Conservation (phyloP, 805 yeast genomes). For the Ogataea angusta region DNA sequence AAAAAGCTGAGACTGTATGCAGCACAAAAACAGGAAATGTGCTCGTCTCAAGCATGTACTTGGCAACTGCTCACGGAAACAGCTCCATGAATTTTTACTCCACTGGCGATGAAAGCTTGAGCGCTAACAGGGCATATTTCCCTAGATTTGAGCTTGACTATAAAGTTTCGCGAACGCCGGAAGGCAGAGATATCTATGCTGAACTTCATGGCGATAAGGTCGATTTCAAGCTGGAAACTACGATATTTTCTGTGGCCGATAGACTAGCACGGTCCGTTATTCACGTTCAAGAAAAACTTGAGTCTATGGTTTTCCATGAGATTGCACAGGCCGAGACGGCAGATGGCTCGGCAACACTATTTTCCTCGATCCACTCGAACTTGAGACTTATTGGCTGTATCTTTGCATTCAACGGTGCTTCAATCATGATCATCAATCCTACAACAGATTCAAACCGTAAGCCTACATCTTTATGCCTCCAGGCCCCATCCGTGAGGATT, state of each 20-base stretch:
- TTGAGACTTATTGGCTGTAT: slow-evolving; percentile 44
- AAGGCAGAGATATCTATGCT: slow-evolving; percentile 39
- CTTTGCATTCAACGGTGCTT: slow-evolving; percentile 68
- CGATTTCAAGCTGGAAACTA: slow-evolving; percentile 61
- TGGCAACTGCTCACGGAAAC: slow-evolving; percentile 67
- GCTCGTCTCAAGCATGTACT: slow-evolving; percentile 63
- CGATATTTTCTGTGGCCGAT: slow-evolving; percentile 54
- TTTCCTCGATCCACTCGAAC: slow-evolving; percentile 5
- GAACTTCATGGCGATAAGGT: slow-evolving; percentile 64
- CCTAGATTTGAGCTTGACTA: slow-evolving; percentile 64
- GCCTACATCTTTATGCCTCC: slow-evolving; percentile 54
- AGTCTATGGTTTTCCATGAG: slow-evolving; percentile 1
- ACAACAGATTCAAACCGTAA: slow-evolving; percentile 40
- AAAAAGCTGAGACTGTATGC: slow-evolving; percentile 62
- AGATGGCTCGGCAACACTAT: slow-evolving; percentile 3
- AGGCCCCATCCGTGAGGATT: slow-evolving; percentile 71
- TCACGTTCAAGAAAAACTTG: slow-evolving; percentile 26
- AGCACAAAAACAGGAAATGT: slow-evolving; percentile 63
- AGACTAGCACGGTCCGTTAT: slow-evolving; percentile 46
- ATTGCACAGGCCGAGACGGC: slow-evolving; percentile 1
- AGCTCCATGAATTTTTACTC: slow-evolving; percentile 46
- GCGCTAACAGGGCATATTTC: slow-evolving; percentile 60
- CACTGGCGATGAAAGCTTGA: slow-evolving; percentile 41
- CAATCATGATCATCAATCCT: slow-evolving; percentile 45
- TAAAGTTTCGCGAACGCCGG: slow-evolving; percentile 23